A percentile compares a stretch with the other conserved stretches of the same genome.
Conservation (phyloP, 2,329 filamentous ascomycete genomes). For the Hypoxylon sp. region DNA sequence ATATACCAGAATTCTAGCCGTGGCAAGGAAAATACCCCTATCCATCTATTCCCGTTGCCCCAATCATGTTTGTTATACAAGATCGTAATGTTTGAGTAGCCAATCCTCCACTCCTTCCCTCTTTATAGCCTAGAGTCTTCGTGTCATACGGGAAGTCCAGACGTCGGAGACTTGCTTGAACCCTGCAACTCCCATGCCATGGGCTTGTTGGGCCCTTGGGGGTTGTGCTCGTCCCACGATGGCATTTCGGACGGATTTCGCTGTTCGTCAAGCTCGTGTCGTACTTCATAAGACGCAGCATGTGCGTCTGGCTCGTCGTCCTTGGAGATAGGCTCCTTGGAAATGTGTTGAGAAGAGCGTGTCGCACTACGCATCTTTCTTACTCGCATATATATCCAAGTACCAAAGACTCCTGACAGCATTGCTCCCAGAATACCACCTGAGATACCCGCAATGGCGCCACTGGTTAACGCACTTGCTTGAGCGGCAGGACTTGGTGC, state of each 20-base stretch:
- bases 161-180: neutral
- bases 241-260: conserved; percentile 13
- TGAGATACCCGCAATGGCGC: conserved; percentile 14
- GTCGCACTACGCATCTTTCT: neutral
- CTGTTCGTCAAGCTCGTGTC: conserved; percentile 15
- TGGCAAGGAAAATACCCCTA: too few relatives aligned
- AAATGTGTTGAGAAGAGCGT: neutral
- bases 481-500: neutral
- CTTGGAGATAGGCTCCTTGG: neutral
- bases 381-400: conserved; percentile 15
- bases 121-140: neutral
- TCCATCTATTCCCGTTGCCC: too few relatives aligned
- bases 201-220: neutral
- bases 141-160: conserved; percentile 4
- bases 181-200: conserved; percentile 14
- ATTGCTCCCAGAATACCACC: conserved; percentile 15
- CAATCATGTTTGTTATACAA: too few relatives aligned
- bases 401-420: neutral
- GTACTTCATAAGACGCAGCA: neutral
- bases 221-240: conserved; percentile 1
- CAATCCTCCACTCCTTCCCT: neutral
- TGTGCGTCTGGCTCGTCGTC: neutral
- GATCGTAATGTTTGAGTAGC: too few relatives aligned
- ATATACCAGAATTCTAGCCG: too few relatives aligned
- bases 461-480: neutral